Base-by-base conservation (phyloP, 2,329 filamentous ascomycete genomes). In the Purpureocillium lavendulum region DNA sequence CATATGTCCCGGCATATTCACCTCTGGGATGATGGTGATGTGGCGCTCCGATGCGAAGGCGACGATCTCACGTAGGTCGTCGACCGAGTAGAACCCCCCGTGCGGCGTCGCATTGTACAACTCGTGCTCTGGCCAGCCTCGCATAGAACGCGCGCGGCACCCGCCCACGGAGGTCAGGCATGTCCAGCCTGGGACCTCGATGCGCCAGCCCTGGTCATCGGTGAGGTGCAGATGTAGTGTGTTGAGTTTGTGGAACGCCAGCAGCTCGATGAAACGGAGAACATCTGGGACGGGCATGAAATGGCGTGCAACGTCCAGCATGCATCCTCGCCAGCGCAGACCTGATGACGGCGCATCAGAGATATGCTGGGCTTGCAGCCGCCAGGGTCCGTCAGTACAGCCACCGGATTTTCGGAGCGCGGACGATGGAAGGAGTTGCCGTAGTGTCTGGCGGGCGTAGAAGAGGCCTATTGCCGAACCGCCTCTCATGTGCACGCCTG, bases 1-100 rank as follows among this genome's bases (percentile, higher is more conserved):
- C 46, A 49, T 49, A 32, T 49, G 46, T 15, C 46, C 46, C 1
- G 46, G 46, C 46, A 49, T 49, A 16, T 49, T 44, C 7, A 49
- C 38, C 45, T 49, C 46, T 8, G 46, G 46, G n/a, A 49, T 41
- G 24, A 47, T 40, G 4, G 43, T 43, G n/a, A 47, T 43, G 32
- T 47, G 41, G 12, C 45, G 39, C 39, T 40, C 36, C 2, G 37
- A 28, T 5, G 45, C 45, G 38, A 41, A 45, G 12, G 45, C 36
- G 8, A 43, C 43, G 29, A 47, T 37, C 31, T 47, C 39, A 7
- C 35, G 21, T 24, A 47, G 21, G 35, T 47, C 45, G 9, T 42
- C 39, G 10, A 33, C 35, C 16, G 45, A 36, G 41, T 47, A 47
- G 33, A 41, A 41, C 14, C 45, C 45, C 4, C 45, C 45, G 12